A percentile compares a stretch with the other conserved stretches of the same genome.
Conservation (phyloP, 2,329 filamentous ascomycete genomes). For the Paraconiothyrium brasiliense region DNA sequence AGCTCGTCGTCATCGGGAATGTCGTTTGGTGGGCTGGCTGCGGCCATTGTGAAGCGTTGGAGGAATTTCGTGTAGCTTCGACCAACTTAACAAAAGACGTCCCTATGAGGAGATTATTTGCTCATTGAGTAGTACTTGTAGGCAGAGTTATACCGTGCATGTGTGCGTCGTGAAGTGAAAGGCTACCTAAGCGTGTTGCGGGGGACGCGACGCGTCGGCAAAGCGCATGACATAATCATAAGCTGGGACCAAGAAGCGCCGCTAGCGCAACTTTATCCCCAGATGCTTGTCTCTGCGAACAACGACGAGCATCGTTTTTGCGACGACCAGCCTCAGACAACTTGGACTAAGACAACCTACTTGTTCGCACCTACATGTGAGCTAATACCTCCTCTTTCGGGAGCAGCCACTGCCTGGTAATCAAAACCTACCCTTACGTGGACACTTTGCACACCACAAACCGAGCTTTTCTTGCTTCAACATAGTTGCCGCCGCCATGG, state of each 20-base stretch:
- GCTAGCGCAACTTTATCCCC: constrained; percentile 3
- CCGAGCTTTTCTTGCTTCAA: neutral
- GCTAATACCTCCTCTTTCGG: neutral
- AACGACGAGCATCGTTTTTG: neutral
- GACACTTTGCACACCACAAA: neutral
- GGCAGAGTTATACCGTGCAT: neutral
- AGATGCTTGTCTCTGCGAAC: neutral
- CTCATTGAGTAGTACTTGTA: neutral
- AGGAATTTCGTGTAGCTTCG: neutral
- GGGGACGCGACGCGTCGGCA: constrained; percentile 10
- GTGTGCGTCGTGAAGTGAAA: neutral
- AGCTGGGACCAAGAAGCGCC: constrained; percentile 1
- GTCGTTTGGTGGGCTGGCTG: constrained; percentile 23
- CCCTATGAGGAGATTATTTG: no score
- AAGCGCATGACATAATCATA: constrained; percentile 1
- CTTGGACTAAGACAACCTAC: neutral
- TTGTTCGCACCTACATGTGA: neutral
- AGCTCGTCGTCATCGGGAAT: constrained; percentile 58
- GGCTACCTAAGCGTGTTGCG: neutral
- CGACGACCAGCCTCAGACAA: neutral
- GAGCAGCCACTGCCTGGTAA: neutral
- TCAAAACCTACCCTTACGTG: neutral
- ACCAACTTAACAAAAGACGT: no score
- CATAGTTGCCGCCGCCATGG: constrained; percentile 31
- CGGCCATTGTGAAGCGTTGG: constrained; percentile 31